Evolutionary conservation across 768 basidiomycete genomes (phyloP), one percentile per base, ranked within the genome.

Genomic region (Psilocybe tampanensis): DNA sequence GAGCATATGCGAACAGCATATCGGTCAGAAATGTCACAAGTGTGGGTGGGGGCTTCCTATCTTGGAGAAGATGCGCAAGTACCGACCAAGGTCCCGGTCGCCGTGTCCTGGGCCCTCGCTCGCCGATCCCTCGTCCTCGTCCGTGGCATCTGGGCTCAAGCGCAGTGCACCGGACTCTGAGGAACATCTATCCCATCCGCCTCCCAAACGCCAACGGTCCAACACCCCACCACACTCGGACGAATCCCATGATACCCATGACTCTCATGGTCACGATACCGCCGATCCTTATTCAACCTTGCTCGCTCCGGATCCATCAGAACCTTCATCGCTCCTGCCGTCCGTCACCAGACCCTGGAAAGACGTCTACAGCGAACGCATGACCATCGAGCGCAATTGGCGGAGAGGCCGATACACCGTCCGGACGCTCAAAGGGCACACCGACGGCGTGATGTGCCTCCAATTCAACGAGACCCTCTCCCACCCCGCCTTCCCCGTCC

Each of bases 21-120:
- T 99, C 54, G 96, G 96, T 18, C 88, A 94, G 66, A 96, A 94
- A 67, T 99, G 97, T 66, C 85, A 82, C 64, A 97, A 96, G 71
- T 98, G 97, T 64, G 97, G 97, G 2, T 98, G 96, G 95, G 95
- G 95, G 17, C 77, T 99, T 44, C 97, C 97, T 15, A 79, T 97
- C 33, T 79, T 99, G 19, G 92, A 96, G 71, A 88, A 85, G 67
- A 85, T 84, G 60, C 80, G 87, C 22, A 73, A 73, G 22, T 64
- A 77, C 58, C 77, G 77, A 44, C 66, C 75, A 8, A 68, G 67
- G 19, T 77, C 75, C 6, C 63, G 63, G 15, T 77, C 78, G 15
- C 77, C 77, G 17, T 75, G 73, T 54, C 70, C 70, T 39, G 70
- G 72, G 36, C 60, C 65, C 17, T 62, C 57, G 26, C 47, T 58